Evolutionary conservation across 495 filamentous ascomycete genomes (phyloP), one percentile per base, ranked within the genome.

Genomic region (Letharia lupina): DNA sequence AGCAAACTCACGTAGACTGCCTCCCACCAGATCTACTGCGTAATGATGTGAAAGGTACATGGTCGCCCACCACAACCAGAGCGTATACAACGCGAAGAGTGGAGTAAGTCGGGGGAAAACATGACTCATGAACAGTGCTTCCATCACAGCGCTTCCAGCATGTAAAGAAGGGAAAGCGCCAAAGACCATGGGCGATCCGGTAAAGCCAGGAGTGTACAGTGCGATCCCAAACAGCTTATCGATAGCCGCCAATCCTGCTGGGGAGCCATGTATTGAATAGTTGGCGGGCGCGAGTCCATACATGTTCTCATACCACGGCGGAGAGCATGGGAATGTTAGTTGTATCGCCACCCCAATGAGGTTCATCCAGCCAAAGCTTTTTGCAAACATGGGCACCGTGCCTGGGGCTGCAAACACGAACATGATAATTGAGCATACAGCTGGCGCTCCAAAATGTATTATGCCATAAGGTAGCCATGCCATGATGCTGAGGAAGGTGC

Each of bases 31-130:
- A 76, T 97, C 93, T 57, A 97, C 89, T 58, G 93, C 93, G 72
- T 97, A 97, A 76, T 97, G 93, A 76, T 97, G 93, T 54, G 90
- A 93, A 62, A 97, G 84, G 72, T 97, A 96, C 89, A 97, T 94
- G 60, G 93, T 97, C n/a, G 93, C 88, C 93, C 93, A 97, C 89
- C 90, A 96, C 72, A 97, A 87, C 93, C 93, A 97, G 63, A 87
- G 80, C 13, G 86, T 87, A 76, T 97, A 96, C 60, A 80, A 81
- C 58, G 91, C 81, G 77, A 93, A 94, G 37, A 93, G 72, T 45
- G 86, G 85, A 68, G 86, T 84, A 64, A 93, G 77, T 40, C 83
- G 82, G 4, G 93, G 93, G 80, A 97, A 97, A 72, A 90, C 84
- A 71, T 93, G 86, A 74, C 86, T 88, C 83, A 97, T 89, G 80